Base-by-base conservation (phyloP, 2,329 filamentous ascomycete genomes). In the Spiromastix sp. region DNA sequence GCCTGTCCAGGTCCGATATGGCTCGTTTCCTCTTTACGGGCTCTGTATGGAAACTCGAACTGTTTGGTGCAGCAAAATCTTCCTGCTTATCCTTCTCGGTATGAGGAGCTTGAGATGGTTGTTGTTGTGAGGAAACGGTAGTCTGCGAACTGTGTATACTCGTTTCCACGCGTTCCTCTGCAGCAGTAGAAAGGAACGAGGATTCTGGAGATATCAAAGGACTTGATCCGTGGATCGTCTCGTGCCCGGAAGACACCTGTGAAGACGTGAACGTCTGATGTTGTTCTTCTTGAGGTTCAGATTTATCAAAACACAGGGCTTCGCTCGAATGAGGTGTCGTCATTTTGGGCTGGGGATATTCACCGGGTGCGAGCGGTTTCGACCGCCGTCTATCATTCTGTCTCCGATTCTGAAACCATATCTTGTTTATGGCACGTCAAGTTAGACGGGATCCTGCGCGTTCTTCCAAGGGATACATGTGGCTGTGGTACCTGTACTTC, bases 381-480 rank as follows among this genome's bases (percentile, higher is more conserved):
- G 85, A 85, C 65, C 89, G 93, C 47, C 89, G 77, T 49, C 89
- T 76, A 57, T 93, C 85, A 60, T 93, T 94, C 59, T 96, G 89
- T 46, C 89, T 75, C 52, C 86, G 77, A 54, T 95, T 95, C 54
- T 95, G 89, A 63, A 95, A 95, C 89, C 89, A 96, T 49, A 95
- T 94, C 89, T 95, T 42, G 29, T 29, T 24, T 25, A 32, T 24
- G 7, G 7, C 21, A n/a, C n/a, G n/a, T n/a, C n/a, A n/a, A n/a
- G n/a, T n/a, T 30, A 19, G 20, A 30, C 13, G 34, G 19, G 34
- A 61, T 52, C 59, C 50, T 47, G 37, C 15, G 32, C 12, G 46
- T 47, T 42, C 40, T 30, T 37, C 43, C 38, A 42, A 45, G 33
- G 32, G 37, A 11, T 32, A 27, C 18, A 18, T 24, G 21, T 24